These are phyloP conservation scores for Neurospora cerealis DNA, from an alignment of 495 filamentous ascomycete genomes.

Conservation along the genomic window DNA sequence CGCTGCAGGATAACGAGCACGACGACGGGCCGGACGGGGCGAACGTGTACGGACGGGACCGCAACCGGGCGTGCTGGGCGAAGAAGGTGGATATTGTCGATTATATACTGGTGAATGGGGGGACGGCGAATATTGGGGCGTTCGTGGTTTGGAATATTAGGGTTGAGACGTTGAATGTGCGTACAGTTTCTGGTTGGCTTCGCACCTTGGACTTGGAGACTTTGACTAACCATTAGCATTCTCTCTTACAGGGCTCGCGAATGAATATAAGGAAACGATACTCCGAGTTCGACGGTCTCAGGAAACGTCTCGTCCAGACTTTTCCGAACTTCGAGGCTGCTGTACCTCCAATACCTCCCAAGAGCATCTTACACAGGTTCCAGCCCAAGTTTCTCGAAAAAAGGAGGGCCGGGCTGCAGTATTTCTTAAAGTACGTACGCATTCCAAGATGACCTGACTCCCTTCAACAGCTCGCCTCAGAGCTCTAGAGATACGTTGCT, in stretches of 20 bases:
- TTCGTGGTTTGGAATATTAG: conserved; percentile 48
- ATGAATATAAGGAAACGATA: conserved; percentile 50
- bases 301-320: conserved; percentile 37
- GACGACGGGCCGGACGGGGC: conserved; percentile 25
- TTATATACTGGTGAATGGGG: conserved; percentile 40
- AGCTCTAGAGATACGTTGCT: background rate
- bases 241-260: conserved; percentile 29
- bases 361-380: conserved; percentile 45
- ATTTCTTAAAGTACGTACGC: conserved; percentile 42
- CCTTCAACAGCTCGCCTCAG: background rate
- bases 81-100: conserved; percentile 43
- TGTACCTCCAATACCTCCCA: conserved; percentile 45
- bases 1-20: conserved; percentile 42
- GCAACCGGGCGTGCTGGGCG: conserved; percentile 47
- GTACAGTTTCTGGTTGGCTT: conserved; percentile 2
- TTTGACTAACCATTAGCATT: background rate
- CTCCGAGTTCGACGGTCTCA: conserved; percentile 48
- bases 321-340: conserved; percentile 46
- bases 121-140: conserved; percentile 41
- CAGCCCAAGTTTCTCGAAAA: conserved; percentile 43
- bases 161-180: conserved; percentile 40
- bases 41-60: conserved; percentile 23
- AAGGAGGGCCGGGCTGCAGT: conserved; percentile 42
- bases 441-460: background rate
- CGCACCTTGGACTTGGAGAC: background rate